phyloP scores from a whole-genome alignment of 108 stramenopile genomes.

The Epithemia pelagica region DNA sequence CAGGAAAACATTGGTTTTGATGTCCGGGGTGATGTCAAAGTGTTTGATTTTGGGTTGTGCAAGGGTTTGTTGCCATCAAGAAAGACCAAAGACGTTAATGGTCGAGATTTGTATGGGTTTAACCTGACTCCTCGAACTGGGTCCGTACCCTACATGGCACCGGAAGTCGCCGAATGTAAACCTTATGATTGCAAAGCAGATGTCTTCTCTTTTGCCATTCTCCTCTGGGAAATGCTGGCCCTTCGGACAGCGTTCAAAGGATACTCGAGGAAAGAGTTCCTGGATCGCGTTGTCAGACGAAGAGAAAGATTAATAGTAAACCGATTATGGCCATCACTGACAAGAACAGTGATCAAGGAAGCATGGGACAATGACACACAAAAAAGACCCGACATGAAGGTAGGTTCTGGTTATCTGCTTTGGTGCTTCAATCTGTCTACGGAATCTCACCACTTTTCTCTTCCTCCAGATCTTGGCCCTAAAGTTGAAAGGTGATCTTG shows the following conservation, averaged over 20 bases:
- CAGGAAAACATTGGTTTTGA: constrained; percentile 51
- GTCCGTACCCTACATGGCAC: constrained; percentile 37
- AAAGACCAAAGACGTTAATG: constrained; percentile 9
- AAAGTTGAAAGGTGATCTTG: not conserved
- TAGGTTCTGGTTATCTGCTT: constrained; percentile 9
- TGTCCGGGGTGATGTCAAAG: constrained; percentile 40
- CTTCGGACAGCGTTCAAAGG: constrained; percentile 24
- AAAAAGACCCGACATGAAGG: constrained; percentile 31
- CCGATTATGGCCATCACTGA: constrained; percentile 19
- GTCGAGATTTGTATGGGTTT: constrained; percentile 18
- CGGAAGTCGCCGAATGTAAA: constrained; percentile 49
- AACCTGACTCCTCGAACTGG: constrained; percentile 28
- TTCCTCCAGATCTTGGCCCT: not conserved
- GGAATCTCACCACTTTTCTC: not conserved
- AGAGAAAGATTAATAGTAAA: constrained; percentile 11
- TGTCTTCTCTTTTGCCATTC: constrained; percentile 59
- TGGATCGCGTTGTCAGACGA: constrained; percentile 16
- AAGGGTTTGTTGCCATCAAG: constrained; percentile 13
- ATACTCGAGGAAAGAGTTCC: constrained; percentile 17
- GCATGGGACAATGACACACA: constrained; percentile 30
- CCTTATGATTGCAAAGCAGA: constrained; percentile 61
- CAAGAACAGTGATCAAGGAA: constrained; percentile 19
- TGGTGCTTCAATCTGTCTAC: no score
- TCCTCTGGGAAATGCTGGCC: constrained; percentile 50
- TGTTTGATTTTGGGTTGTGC: constrained; percentile 60